Base-by-base conservation (phyloP, 768 basidiomycete species). In the Lentinula detonsa region DNA sequence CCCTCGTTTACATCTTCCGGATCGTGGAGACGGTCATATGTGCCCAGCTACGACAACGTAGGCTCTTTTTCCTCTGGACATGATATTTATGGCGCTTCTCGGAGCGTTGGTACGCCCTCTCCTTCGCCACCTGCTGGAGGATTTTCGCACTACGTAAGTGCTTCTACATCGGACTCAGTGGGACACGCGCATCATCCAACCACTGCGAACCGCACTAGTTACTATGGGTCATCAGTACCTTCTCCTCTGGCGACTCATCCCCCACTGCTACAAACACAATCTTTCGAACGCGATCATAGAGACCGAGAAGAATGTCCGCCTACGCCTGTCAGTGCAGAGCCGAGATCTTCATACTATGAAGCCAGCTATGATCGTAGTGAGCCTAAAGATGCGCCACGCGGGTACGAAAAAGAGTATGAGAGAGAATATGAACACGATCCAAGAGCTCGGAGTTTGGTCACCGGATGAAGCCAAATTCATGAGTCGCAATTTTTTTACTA, bases 91-190 rank as follows among this genome's bases (percentile, higher is more conserved):
- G 72, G 78, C 53, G 79, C 79, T 57, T 75, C 76, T 51, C 70
- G 59, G 33, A 78, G 61, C 56, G 72, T 71, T 45, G 66, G 75
- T 63, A 83, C 81, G 15, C 82, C 85, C 1, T 88, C 87, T 16
- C 87, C 88, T 18, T 87, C 88, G n/a, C 88, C 88, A 62, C 13
- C 55, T 16, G 55, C 37, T 31, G 55, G 39, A 4, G 57, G 57
- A 35, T 88, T 87, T 71, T 78, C 82, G 46, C 85, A 86, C 60
- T 88, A 88, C 64, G 69, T 75, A 28, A 74, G 75, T 59, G 40
- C 37, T 15, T 40, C 53, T 40, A 28, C 28, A 28, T 54, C 53
- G 34, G 53, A 54, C 35, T 54, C 53, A 16, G 37, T 35, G 40
- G 34, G 18, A 16, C 37, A 55, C 53, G 23, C 55, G 18, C 55